Evolutionary conservation across 1,284 basidiomycete species (phyloP), one percentile per base, ranked within the genome.

Genomic region (Boletellus deceptivus): DNA sequence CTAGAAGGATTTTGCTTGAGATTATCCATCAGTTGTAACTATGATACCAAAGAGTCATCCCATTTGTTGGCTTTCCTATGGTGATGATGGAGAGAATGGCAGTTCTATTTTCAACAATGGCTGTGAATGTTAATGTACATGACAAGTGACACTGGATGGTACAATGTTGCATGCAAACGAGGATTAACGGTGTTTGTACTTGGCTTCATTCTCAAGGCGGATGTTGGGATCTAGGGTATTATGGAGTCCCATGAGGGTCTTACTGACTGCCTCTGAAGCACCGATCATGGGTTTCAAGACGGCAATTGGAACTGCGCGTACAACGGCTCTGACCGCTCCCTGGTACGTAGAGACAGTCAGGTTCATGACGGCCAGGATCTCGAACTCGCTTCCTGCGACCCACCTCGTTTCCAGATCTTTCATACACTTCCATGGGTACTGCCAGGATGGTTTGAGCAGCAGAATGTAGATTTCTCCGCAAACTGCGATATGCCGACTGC

Each of bases 391-490:
- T 24, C 35, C 20, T 39, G 33, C 36, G 37, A 50, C 79, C 67
- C 60, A 90, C 93, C 78, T 94, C 89, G 48, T 86, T 89, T 16
- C 89, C 89, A 13, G 90, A 89, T 53, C 89, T 78, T 69, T 99
- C 96, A 62, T 98, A 98, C 16, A 98, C 93, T 69, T 99, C 97
- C 94, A 99, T 98, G 0, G 96, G 96, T 1, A 99, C 93, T 0
- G 97, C 96, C 27, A 99, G 79, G 57, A 99, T 99, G 0, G 97
- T 99, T 72, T 99, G 96, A 13, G 96, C 97, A 4, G 96, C 96
- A 29, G 89, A 90, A 57, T 88, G 91, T 50, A 98, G 69, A 69
- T 97, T 97, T 60, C 74, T 83, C 52, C 81, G 83, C 59, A 99
- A 69, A 59, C 91, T 93, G 62, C 77, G 81, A 70, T 98, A 97